Conservation (phyloP, 1,284 basidiomycete species). For the Flammula alnicola region DNA sequence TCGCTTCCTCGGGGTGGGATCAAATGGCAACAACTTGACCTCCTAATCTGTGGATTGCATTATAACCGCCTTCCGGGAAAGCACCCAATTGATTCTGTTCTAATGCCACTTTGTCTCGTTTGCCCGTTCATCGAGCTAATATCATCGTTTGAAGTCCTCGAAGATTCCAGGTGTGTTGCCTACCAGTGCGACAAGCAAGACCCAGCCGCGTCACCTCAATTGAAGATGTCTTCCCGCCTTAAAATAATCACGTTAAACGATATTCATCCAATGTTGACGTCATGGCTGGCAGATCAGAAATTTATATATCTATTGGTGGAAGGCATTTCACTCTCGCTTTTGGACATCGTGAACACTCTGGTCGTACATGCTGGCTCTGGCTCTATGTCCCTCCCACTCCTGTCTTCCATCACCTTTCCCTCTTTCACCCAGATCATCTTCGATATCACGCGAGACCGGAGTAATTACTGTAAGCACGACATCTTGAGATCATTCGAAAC, state of each 20-base stretch:
- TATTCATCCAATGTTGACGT: too few relatives aligned
- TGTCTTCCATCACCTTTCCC: constrained; percentile 3
- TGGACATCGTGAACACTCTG: not conserved
- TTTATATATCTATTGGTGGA: not conserved
- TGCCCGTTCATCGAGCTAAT: not conserved
- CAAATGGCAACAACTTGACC: not conserved
- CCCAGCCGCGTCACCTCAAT: too few relatives aligned
- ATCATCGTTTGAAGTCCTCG: not conserved
- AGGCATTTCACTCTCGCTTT: not conserved
- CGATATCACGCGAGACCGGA: too few relatives aligned
- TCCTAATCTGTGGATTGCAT: too few relatives aligned
- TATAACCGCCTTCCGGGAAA: too few relatives aligned
- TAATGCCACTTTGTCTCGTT: not conserved
- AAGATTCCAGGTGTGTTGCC: not conserved
- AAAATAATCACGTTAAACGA: too few relatives aligned
- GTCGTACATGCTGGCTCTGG: constrained; percentile 1
- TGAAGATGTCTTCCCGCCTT: too few relatives aligned
- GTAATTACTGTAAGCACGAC: too few relatives aligned
- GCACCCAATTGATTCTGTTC: not conserved
- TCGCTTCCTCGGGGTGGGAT: not conserved
- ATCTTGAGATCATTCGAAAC: too few relatives aligned
- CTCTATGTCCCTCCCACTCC: constrained; percentile 2
- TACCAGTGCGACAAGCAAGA: too few relatives aligned
- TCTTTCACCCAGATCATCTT: not conserved
- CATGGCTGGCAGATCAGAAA: not conserved